Conservation (phyloP, 2,329 filamentous ascomycete species). For the Incumbomyces lentus region DNA sequence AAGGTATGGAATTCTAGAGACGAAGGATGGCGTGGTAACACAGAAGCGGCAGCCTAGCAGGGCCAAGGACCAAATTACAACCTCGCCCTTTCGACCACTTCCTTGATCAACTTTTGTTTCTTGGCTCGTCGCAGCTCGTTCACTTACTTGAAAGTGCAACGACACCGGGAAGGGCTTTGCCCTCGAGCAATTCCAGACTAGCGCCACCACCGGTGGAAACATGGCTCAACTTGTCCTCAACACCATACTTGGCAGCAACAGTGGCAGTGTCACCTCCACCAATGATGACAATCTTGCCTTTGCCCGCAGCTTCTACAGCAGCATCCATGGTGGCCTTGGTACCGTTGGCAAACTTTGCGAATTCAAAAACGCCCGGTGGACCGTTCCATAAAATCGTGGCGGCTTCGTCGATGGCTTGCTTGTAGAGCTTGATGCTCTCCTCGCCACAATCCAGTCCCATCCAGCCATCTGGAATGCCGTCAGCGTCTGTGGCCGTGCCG, state of each 20-base stretch:
- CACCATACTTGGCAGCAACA: conserved; percentile 92
- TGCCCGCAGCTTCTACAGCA: conserved; percentile 67
- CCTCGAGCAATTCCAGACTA: conserved; percentile 89
- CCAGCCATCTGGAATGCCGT: conserved; percentile 93
- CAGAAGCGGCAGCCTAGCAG: not conserved
- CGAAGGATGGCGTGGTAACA: conserved; percentile 4
- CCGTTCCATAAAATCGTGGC: conserved; percentile 99
- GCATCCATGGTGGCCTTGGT: conserved; percentile 89
- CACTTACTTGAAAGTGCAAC: conserved; percentile 73
- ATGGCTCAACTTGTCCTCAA: conserved; percentile 94
- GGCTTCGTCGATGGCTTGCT: conserved; percentile 73
- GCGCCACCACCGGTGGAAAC: conserved; percentile 95
- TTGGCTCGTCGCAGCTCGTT: conserved; percentile 10
- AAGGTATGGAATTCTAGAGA: conserved; percentile 4
- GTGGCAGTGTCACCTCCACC: conserved; percentile 97
- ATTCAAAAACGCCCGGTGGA: conserved; percentile 92
- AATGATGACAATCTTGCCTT: conserved; percentile 94
- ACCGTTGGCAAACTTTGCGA: conserved; percentile 83
- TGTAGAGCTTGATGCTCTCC: conserved; percentile 79
- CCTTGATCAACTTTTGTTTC: conserved; percentile 3
- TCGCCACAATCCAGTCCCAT: conserved; percentile 93
- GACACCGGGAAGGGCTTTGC: conserved; percentile 94
- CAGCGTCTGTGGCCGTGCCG: conserved; percentile 70
- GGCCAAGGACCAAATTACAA: conserved; percentile 5
- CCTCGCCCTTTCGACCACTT: conserved; percentile 11